phyloP scores from a whole-genome alignment of 192 early-diverging fungal species.

The Backusella luteola region DNA sequence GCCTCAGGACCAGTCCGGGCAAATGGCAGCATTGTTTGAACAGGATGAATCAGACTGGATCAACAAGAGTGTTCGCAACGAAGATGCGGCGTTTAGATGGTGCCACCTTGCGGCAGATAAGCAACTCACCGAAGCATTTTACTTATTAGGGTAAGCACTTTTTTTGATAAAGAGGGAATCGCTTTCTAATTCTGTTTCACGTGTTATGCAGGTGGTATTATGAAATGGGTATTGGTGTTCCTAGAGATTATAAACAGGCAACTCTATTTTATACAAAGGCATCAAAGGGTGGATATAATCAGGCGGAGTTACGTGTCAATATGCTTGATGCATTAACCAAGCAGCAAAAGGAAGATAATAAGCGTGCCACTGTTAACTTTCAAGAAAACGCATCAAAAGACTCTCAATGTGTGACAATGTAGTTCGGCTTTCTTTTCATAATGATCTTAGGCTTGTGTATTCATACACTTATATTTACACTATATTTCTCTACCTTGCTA shows the following conservation, averaged over 20 bases:
- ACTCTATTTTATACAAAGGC: conserved; percentile 32
- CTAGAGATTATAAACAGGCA: conserved; percentile 24
- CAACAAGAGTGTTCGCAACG: neutral
- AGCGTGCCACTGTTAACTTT: neutral
- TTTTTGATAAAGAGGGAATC: neutral
- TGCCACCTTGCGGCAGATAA: conserved; percentile 76
- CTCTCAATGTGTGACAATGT: neutral
- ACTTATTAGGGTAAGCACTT: conserved; percentile 75
- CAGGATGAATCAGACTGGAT: conserved; percentile 25
- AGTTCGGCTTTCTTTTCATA: neutral
- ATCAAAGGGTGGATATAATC: conserved; percentile 19
- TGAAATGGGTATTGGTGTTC: conserved; percentile 34
- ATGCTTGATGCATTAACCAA: neutral
- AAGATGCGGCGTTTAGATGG: conserved; percentile 70
- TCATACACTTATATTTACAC: no score
- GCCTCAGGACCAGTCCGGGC: conserved; percentile 2
- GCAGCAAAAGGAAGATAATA: conserved; percentile 5
- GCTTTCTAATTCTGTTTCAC: neutral
- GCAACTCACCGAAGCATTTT: conserved; percentile 76
- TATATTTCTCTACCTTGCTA: no score
- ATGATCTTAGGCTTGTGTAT: no score
- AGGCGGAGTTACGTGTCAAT: conserved; percentile 11
- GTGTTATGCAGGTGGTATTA: conserved; percentile 29
- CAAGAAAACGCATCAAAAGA: neutral
- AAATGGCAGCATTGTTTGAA: neutral